phyloP scores from a whole-genome alignment of 1,284 basidiomycete genomes.

The Naganishia sp. region DNA sequence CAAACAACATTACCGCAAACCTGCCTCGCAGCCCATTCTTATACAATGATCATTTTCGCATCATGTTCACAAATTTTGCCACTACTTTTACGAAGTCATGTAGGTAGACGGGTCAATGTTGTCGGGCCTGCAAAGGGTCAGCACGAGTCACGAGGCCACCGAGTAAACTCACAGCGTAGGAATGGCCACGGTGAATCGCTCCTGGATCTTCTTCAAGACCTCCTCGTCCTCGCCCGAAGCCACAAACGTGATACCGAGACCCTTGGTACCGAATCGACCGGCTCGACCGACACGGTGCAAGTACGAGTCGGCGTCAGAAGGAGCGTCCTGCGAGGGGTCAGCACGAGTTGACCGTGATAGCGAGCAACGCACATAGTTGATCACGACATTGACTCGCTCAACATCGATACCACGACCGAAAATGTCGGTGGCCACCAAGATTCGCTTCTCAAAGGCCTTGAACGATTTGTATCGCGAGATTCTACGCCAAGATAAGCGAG shows the following conservation, averaged over 20 bases:
- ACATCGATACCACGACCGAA: conserved; percentile 98
- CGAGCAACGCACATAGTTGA: conserved; percentile 66
- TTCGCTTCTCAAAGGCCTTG: conserved; percentile 99
- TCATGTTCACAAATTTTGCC: conserved; percentile 8
- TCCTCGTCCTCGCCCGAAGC: conserved; percentile 87
- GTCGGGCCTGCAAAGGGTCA: conserved; percentile 25
- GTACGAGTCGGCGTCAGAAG: conserved; percentile 95
- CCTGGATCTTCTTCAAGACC: conserved; percentile 66
- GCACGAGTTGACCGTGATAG: neutral
- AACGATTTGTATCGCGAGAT: conserved; percentile 98
- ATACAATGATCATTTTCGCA: conserved; percentile 26
- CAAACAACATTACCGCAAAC: too few relatives aligned
- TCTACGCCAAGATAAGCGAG: conserved; percentile 54
- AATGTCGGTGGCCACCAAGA: conserved; percentile 95
- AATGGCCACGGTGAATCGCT: conserved; percentile 55
- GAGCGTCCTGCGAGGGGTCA: conserved; percentile 65
- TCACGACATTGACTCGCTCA: conserved; percentile 93
- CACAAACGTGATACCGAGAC: conserved; percentile 97
- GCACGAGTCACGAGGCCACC: neutral
- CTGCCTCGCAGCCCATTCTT: too few relatives aligned
- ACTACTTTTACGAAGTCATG: conserved; percentile 27
- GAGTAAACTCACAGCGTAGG: conserved; percentile 42
- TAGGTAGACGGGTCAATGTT: conserved; percentile 35
- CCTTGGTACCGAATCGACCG: conserved; percentile 98
- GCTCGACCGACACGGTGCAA: conserved; percentile 98